Evolutionary conservation across 768 basidiomycete species (phyloP).

Genomic region (Pholiota microspora): DNA sequence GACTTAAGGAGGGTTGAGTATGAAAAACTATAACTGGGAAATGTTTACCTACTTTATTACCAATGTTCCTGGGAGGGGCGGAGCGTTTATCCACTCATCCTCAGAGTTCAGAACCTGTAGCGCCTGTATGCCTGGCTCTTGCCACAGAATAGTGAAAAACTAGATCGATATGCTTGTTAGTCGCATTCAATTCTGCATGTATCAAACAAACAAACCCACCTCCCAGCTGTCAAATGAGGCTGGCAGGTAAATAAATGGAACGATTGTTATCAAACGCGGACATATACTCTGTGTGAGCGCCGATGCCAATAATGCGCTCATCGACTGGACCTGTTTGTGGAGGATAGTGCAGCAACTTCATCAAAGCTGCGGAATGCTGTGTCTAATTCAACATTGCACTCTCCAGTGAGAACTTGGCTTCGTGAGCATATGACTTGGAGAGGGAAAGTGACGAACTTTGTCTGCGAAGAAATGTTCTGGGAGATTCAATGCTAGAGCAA

Average conservation of each 20-base stretch:
- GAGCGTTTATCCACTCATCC: conserved; percentile 80
- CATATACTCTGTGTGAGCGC: conserved; percentile 75
- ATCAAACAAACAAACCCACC: conserved; percentile 28
- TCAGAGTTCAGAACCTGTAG: conserved; percentile 80
- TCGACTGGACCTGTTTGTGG: conserved; percentile 61
- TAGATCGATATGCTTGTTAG: conserved; percentile 25
- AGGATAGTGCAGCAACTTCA: conserved; percentile 81
- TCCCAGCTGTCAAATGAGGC: conserved; percentile 35
- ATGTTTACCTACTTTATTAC: conserved; percentile 70
- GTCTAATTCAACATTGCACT: conserved; percentile 62
- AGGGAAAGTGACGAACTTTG: conserved; percentile 51
- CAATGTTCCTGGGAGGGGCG: conserved; percentile 75
- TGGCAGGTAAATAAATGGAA: background rate
- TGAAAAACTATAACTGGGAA: background rate
- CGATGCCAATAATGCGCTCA: conserved; percentile 76
- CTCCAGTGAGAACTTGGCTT: too few species aligned
- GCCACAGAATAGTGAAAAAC: conserved; percentile 89
- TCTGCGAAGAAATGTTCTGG: conserved; percentile 77
- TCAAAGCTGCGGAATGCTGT: conserved; percentile 73
- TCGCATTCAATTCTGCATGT: background rate
- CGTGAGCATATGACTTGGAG: background rate
- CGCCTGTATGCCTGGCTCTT: conserved; percentile 69
- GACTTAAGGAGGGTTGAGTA: conserved; percentile 29
- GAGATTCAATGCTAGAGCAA: conserved; percentile 78
- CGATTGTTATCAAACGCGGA: background rate